These are phyloP conservation scores for Citeromyces hawaiiensis DNA, from an alignment of 1,139 yeast genomes.

Conservation along the genomic window DNA sequence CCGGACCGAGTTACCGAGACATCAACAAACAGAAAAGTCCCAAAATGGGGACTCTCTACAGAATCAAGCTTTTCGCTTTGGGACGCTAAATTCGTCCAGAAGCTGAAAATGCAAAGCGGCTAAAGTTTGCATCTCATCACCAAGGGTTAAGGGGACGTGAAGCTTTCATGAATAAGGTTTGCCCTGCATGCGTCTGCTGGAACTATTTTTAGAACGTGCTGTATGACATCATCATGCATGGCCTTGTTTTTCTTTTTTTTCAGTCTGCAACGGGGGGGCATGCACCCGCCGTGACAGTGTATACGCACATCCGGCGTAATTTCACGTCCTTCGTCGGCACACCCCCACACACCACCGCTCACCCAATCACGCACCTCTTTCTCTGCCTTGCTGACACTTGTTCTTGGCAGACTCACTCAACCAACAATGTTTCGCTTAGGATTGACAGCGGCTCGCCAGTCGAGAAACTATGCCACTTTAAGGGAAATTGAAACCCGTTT, in stretches of 20 bases:
- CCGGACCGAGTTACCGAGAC: neutral
- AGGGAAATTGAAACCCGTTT: conserved; percentile 98
- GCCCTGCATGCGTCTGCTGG: neutral
- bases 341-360: neutral
- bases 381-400: neutral
- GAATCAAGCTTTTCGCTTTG: too few relatives aligned
- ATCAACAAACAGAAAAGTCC: neutral
- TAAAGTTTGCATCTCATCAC: neutral
- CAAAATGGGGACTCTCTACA: too few relatives aligned
- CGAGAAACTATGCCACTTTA: conserved; percentile 90
- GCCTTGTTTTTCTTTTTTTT: neutral
- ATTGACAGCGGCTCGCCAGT: conserved; percentile 2
- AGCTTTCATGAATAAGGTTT: neutral
- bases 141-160: neutral
- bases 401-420: neutral
- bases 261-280: too few relatives aligned
- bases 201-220: neutral
- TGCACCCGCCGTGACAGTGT: neutral
- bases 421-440: neutral
- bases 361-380: neutral
- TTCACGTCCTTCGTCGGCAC: neutral
- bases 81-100: too few relatives aligned
- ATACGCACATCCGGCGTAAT: neutral
- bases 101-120: too few relatives aligned
- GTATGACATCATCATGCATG: neutral